Base-by-base conservation (phyloP, 331 rosid genomes). In the Rhamnella rubrinervis region DNA sequence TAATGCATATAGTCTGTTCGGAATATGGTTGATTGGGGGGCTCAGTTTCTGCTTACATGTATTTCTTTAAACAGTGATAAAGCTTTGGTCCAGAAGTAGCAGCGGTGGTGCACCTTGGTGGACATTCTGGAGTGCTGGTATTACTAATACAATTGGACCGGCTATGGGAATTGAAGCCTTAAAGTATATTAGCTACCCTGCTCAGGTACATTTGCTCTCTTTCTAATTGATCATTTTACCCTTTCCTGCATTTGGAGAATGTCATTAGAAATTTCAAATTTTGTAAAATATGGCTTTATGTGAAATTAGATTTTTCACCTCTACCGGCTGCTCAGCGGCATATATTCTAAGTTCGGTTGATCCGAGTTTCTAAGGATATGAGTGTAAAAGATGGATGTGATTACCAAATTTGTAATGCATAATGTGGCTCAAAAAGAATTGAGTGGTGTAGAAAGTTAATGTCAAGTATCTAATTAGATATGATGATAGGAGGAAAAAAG, bases 141-240 rank as follows among this genome's bases (percentile, higher is more conserved):
- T 95, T 81, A 95, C 99, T 4, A 95, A 95, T 51, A 91, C 99
- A 17, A 95, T 95, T 79, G 99, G 99, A 73, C 99, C 99, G 4
- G 99, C 99, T 37, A 95, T 95, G 99, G 99, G 99, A 74, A 95
- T 95, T 61, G 96, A 95, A 82, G 97, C 99, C 41, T 80, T 95
- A 67, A 95, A 91, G 81, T 95, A 91, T 85, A 95, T 95, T 61
- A 95, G 99, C 72, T 95, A 95, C 73, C 99, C 99, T 21, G 99
- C 99, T 16, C 99, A 95, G 97, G 99, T 74, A 76, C 77, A 82
- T 59, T 72, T 55, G 20, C 63, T 55, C 19, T 21, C 18, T 18
- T 20, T 4, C 8, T 38, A 47, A 55, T 25, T 19, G 56, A 39
- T 53, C 49, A 44, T 8, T 2, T 41, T 41, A 2, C 49, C 49